phyloP scores from a whole-genome alignment of 2,329 filamentous ascomycete species.

The Cladosporium sp. region DNA sequence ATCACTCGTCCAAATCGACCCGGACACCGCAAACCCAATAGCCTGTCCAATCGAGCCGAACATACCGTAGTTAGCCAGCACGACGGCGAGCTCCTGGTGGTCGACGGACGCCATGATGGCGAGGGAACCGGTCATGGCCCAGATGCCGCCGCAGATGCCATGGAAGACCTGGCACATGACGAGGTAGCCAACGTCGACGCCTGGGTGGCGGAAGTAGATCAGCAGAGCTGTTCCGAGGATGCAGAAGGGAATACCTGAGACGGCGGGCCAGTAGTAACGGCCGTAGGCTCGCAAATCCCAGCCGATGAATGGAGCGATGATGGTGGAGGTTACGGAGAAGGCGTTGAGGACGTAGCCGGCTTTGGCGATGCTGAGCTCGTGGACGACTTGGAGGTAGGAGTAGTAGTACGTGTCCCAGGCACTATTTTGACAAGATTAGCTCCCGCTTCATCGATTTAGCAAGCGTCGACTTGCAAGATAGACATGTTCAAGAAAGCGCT shows the following conservation, averaged over 20 bases:
- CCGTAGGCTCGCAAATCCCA: constrained; percentile 44
- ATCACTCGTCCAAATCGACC: constrained; percentile 21
- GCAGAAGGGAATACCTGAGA: constrained; percentile 37
- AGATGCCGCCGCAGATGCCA: constrained; percentile 31
- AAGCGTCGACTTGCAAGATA: constrained; percentile 48
- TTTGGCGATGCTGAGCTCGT: constrained; percentile 40
- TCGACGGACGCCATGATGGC: constrained; percentile 37
- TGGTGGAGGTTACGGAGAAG: constrained; percentile 28
- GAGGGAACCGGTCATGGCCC: constrained; percentile 36
- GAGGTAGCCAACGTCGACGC: neutral
- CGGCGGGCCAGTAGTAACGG: constrained; percentile 18
- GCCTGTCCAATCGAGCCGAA: neutral
- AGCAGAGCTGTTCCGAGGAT: constrained; percentile 36
- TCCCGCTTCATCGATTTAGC: constrained; percentile 20
- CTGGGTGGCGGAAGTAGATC: constrained; percentile 32
- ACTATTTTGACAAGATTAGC: constrained; percentile 43
- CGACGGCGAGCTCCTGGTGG: constrained; percentile 26
- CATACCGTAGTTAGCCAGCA: neutral
- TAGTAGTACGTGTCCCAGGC: constrained; percentile 44
- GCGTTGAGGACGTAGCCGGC: neutral
- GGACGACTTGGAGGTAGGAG: constrained; percentile 50
- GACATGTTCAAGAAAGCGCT: constrained; percentile 22
- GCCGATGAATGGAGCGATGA: constrained; percentile 55
- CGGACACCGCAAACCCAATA: neutral
- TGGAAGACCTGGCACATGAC: constrained; percentile 21